Conservation (phyloP, 495 filamentous ascomycete genomes). For the Aspergillus nanangensis region DNA sequence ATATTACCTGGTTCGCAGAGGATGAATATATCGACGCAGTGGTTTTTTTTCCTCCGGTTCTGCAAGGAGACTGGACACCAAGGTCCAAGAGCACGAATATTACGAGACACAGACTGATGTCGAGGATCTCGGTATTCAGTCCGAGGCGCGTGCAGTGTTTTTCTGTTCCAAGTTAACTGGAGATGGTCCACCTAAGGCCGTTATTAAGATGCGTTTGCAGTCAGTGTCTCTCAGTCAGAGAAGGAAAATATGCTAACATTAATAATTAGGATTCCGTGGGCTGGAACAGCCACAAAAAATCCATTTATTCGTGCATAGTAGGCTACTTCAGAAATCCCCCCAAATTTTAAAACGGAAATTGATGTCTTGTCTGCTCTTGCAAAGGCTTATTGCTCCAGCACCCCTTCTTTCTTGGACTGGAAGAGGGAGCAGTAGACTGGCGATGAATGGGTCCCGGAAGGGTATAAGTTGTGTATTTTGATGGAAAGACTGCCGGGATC, state of each 20-base stretch:
- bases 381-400: slow-evolving; percentile 3
- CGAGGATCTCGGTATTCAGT: slow-evolving; percentile 1
- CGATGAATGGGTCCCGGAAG: slow-evolving; percentile 3
- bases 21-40: slow-evolving; percentile 1
- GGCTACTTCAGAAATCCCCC: background rate
- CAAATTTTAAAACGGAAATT: background rate
- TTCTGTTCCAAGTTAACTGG: slow-evolving; percentile 3
- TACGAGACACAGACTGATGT: background rate
- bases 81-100: slow-evolving; percentile 1
- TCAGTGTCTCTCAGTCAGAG: background rate
- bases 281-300: background rate
- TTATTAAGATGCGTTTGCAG: slow-evolving; percentile 4
- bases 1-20: slow-evolving; percentile 5
- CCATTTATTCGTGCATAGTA: background rate
- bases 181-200: background rate
- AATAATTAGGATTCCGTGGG: slow-evolving; percentile 2
- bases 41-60: slow-evolving; percentile 2
- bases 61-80: background rate
- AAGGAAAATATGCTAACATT: background rate
- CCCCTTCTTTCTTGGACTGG: background rate
- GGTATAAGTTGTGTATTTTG: slow-evolving; percentile 1
- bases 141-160: slow-evolving; percentile 3
- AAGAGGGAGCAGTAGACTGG: background rate
- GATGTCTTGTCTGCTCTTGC: background rate
- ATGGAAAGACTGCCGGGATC: slow-evolving; percentile 1